These are phyloP conservation scores for Pseudomassariella vexata DNA, from an alignment of 2,329 filamentous ascomycete species.

Conservation along the genomic window DNA sequence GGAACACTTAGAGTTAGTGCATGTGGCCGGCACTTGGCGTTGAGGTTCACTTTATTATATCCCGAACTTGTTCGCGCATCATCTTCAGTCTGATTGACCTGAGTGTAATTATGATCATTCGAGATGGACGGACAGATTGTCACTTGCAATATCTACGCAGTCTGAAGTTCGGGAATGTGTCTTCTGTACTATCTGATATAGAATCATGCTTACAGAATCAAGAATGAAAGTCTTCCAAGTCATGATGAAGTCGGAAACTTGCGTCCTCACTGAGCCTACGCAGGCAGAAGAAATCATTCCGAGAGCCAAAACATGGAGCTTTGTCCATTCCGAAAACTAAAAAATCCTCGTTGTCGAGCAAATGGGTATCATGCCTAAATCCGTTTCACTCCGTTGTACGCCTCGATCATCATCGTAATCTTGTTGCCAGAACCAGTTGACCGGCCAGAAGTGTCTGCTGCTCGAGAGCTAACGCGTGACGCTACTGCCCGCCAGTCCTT, in stretches of 20 bases:
- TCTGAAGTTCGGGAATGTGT: background rate
- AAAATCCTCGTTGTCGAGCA: slow-evolving; percentile 14
- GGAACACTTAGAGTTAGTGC: too few relatives aligned
- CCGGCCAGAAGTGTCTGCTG: slow-evolving; percentile 16
- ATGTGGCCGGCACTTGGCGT: too few relatives aligned
- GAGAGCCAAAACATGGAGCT: slow-evolving; percentile 8
- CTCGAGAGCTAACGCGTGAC: slow-evolving; percentile 10
- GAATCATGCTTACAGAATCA: slow-evolving; percentile 17
- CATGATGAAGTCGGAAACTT: too few relatives aligned
- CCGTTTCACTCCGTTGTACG: slow-evolving; percentile 25
- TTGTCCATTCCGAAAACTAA: slow-evolving; percentile 13
- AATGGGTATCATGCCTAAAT: slow-evolving; percentile 26
- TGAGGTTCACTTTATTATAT: too few relatives aligned
- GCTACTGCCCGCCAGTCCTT: slow-evolving; percentile 7
- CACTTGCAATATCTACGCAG: too few relatives aligned
- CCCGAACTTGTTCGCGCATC: too few relatives aligned
- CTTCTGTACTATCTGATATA: slow-evolving; percentile 7
- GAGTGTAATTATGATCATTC: too few relatives aligned
- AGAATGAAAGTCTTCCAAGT: slow-evolving; percentile 19
- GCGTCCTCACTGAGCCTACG: too few relatives aligned
- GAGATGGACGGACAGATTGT: too few relatives aligned
- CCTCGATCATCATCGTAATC: slow-evolving; percentile 21
- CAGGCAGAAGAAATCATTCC: slow-evolving; percentile 8
- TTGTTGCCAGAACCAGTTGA: slow-evolving; percentile 14
- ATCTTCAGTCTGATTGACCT: too few relatives aligned